phyloP scores from a whole-genome alignment of 192 early-diverging fungal species.

The Martensiomyces pterosporus region DNA sequence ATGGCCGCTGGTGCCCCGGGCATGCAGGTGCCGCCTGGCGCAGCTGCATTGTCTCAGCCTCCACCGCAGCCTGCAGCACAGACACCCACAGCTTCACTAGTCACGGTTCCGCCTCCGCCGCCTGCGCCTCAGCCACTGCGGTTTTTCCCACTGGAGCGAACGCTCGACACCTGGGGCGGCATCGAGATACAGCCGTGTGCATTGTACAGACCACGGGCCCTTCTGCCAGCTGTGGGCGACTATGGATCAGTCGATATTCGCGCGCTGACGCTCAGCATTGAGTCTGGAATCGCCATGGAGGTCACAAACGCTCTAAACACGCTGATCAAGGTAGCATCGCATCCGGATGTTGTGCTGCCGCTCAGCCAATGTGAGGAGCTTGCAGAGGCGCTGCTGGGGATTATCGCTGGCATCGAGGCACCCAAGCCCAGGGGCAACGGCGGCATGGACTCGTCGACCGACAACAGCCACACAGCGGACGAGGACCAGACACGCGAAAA shows the following conservation, averaged over 20 bases:
- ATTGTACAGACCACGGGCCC: conserved; percentile 50
- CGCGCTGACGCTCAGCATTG: conserved; percentile 72
- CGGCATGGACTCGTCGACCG: background rate
- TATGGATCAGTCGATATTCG: conserved; percentile 69
- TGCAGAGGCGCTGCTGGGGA: conserved; percentile 60
- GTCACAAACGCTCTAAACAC: conserved; percentile 71
- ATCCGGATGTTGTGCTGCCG: conserved; percentile 51
- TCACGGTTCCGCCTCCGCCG: conserved; percentile 25
- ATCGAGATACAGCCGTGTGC: conserved; percentile 62
- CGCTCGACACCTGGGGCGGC: conserved; percentile 73
- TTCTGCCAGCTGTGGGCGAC: conserved; percentile 42
- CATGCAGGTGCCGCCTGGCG: background rate
- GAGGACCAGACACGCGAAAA: background rate
- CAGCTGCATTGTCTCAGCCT: conserved; percentile 5
- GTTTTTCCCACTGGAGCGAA: conserved; percentile 52
- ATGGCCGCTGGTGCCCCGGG: too few species aligned
- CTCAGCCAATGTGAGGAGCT: conserved; percentile 63
- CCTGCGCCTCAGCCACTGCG: conserved; percentile 18
- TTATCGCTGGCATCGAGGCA: conserved; percentile 46
- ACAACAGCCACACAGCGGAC: too few species aligned
- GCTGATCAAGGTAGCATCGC: conserved; percentile 56
- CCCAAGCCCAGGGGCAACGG: background rate
- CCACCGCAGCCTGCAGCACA: conserved; percentile 5
- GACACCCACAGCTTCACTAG: too few species aligned
- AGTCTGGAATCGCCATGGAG: conserved; percentile 70